phyloP scores from a whole-genome alignment of 192 early-diverging fungal species.

The Gigaspora rosea region DNA sequence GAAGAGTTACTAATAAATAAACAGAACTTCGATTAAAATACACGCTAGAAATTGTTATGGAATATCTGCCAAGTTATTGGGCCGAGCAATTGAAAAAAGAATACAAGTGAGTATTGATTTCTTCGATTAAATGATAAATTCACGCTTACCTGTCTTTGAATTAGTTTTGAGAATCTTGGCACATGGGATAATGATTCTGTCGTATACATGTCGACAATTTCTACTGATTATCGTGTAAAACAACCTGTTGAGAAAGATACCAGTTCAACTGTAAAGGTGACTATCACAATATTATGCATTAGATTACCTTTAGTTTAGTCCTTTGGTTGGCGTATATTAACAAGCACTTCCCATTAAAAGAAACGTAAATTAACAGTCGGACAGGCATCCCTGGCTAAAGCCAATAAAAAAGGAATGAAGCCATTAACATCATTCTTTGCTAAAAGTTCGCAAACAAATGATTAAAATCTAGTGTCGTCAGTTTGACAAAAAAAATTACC shows the following conservation, averaged over 20 bases:
- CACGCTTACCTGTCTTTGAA: too few relatives aligned
- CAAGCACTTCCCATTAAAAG: conserved; percentile 2
- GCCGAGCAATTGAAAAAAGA: conserved; percentile 30
- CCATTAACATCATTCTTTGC: conserved; percentile 47
- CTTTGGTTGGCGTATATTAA: too few relatives aligned
- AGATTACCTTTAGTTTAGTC: neutral
- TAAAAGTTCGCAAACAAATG: conserved; percentile 32
- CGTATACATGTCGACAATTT: too few relatives aligned
- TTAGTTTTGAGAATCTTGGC: too few relatives aligned
- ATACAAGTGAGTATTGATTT: conserved; percentile 36
- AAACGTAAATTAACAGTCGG: conserved; percentile 51
- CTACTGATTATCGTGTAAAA: too few relatives aligned
- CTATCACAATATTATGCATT: neutral
- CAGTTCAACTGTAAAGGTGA: neutral
- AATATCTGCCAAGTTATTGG: conserved; percentile 40
- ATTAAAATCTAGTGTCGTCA: too few relatives aligned
- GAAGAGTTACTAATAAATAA: neutral
- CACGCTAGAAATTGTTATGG: conserved; percentile 32
- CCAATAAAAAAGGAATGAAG: conserved; percentile 52
- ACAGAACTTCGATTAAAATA: conserved; percentile 39
- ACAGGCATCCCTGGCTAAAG: conserved; percentile 50
- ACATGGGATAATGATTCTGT: too few relatives aligned
- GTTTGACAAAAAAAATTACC: too few relatives aligned
- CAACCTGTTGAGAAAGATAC: too few relatives aligned
- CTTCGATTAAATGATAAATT: neutral